These are phyloP conservation scores for Camelina sativa DNA, from an alignment of 345 rosid genomes.

Conservation along the genomic window DNA sequence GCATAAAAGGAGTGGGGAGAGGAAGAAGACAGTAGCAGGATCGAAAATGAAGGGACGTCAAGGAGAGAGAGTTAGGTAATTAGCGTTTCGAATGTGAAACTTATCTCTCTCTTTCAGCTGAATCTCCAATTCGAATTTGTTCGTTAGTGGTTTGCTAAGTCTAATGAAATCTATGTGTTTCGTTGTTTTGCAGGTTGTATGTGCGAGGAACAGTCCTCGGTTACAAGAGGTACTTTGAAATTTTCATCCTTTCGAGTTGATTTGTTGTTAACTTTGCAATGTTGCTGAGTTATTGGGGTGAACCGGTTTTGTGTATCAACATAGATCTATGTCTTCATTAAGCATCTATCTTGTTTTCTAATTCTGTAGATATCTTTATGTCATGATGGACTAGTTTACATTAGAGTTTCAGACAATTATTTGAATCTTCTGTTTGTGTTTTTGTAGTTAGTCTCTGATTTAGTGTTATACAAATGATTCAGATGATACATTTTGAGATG, in stretches of 20 bases:
- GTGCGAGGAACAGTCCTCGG: slow-evolving; percentile 87
- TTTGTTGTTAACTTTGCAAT: too few species aligned
- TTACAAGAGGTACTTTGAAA: slow-evolving; percentile 66
- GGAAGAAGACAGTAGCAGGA: slow-evolving; percentile 40
- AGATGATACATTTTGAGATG: too few species aligned
- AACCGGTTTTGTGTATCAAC: not conserved
- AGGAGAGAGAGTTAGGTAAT: slow-evolving; percentile 93
- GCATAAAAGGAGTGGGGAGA: slow-evolving; percentile 25
- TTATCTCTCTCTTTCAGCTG: not conserved
- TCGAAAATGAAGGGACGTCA: slow-evolving; percentile 82
- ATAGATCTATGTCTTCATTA: not conserved
- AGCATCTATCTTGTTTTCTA: not conserved
- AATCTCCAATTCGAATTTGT: not conserved
- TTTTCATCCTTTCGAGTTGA: not conserved
- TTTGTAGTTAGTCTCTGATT: not conserved
- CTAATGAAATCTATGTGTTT: slow-evolving; percentile 11
- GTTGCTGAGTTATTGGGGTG: not conserved
- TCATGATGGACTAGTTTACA: not conserved
- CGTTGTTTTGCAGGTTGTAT: slow-evolving; percentile 63
- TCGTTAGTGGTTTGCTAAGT: not conserved
- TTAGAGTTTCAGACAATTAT: not conserved
- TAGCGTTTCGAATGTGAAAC: not conserved
- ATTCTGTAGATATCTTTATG: not conserved
- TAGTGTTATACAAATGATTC: not conserved
- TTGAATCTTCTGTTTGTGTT: not conserved